Percentiles rank a stretch among this genome's conserved stretches.
phyloP scores from a whole-genome alignment of 257 asterid species.

The Penstemon barbatus region DNA sequence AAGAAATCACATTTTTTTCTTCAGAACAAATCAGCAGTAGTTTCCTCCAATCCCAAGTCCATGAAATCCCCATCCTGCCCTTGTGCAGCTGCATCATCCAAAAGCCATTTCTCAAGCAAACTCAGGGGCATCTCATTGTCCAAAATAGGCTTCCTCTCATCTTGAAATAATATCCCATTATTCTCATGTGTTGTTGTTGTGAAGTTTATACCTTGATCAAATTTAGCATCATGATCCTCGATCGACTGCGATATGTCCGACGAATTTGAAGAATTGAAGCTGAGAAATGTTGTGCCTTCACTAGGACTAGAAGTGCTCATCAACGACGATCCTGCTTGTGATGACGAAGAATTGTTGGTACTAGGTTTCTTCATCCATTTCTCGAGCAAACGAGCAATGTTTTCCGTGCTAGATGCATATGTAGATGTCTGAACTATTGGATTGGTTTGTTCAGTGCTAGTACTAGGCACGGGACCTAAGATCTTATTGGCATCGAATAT shows the following conservation, averaged over 20 bases:
- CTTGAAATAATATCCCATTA: constrained; percentile 17
- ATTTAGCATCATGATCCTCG: constrained; percentile 29
- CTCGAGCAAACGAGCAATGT: constrained; percentile 73
- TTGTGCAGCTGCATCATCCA: constrained; percentile 64
- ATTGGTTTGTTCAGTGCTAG: not conserved
- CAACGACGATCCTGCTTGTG: constrained; percentile 27
- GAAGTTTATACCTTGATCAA: constrained; percentile 17
- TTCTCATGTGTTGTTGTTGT: constrained; percentile 25
- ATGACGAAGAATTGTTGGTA: constrained; percentile 22
- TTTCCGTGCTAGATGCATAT: constrained; percentile 75
- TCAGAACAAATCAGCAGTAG: constrained; percentile 71
- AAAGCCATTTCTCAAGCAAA: constrained; percentile 78
- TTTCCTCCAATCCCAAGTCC: constrained; percentile 56
- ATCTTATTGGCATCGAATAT: not conserved
- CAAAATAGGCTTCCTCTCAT: constrained; percentile 31
- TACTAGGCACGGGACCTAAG: not conserved
- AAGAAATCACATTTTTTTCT: constrained; percentile 28
- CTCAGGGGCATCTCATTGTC: constrained; percentile 56
- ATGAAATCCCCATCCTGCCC: constrained; percentile 63
- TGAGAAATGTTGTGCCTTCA: constrained; percentile 39
- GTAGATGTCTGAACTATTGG: constrained; percentile 12
- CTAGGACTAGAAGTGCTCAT: constrained; percentile 53
- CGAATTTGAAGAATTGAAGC: constrained; percentile 30
- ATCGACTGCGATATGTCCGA: constrained; percentile 40
- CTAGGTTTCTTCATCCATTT: constrained; percentile 59